Evolutionary conservation across 805 yeast genomes (phyloP).

Genomic region (Barnettozyma botsteinii): DNA sequence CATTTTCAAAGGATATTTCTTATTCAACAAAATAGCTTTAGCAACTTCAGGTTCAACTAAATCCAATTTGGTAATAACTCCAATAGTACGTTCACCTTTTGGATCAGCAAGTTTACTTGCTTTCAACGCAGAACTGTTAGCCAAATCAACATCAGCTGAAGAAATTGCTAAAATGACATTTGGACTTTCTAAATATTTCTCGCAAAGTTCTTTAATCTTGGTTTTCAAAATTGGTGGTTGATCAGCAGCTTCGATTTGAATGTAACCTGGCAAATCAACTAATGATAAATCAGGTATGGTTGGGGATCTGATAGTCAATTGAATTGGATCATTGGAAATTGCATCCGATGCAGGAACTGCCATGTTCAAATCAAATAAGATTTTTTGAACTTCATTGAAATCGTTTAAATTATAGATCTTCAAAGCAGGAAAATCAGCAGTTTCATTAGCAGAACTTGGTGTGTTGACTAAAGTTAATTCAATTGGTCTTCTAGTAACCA

Average conservation of each 20-base stretch:
- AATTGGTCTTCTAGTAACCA: slow-evolving; percentile 97
- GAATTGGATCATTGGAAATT: slow-evolving; percentile 90
- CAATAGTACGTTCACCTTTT: slow-evolving; percentile 90
- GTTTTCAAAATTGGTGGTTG: slow-evolving; percentile 83
- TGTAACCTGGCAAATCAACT: slow-evolving; percentile 96
- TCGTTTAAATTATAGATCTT: slow-evolving; percentile 78
- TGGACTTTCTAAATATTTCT: slow-evolving; percentile 81
- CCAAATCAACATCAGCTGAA: slow-evolving; percentile 96
- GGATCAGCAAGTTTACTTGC: slow-evolving; percentile 92
- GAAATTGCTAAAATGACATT: slow-evolving; percentile 93
- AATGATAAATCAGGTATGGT: slow-evolving; percentile 85
- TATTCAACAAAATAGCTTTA: slow-evolving; percentile 59
- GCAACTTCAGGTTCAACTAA: slow-evolving; percentile 77
- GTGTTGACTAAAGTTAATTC: slow-evolving; percentile 89
- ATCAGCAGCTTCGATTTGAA: slow-evolving; percentile 94
- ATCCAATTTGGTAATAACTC: slow-evolving; percentile 92
- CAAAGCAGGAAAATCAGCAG: slow-evolving; percentile 91
- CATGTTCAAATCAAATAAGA: slow-evolving; percentile 83
- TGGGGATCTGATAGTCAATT: slow-evolving; percentile 85
- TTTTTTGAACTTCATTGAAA: slow-evolving; percentile 81
- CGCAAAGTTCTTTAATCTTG: slow-evolving; percentile 75
- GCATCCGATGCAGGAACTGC: slow-evolving; percentile 86
- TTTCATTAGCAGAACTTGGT: slow-evolving; percentile 72
- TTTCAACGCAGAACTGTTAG: slow-evolving; percentile 89
- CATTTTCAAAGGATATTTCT: slow-evolving; percentile 85